Percentiles rank a stretch among this genome's conserved stretches.
Conservation (phyloP, 306 rosid species). For the Prunus mira region DNA sequence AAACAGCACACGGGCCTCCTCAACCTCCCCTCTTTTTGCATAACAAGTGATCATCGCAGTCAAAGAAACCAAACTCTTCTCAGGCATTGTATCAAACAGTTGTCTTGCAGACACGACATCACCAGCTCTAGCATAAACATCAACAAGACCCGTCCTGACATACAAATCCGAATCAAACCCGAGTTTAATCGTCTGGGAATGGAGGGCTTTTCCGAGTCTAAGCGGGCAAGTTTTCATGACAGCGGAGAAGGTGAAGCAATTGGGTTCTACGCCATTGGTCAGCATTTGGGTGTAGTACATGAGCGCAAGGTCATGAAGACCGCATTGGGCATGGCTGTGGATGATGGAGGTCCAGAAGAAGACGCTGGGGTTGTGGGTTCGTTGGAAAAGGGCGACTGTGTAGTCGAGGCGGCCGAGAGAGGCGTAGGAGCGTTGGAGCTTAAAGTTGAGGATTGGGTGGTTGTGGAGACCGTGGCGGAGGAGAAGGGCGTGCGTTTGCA, state of each 20-base stretch:
- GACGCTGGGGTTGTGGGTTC: constrained; percentile 46
- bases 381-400: constrained; percentile 59
- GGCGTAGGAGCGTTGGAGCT: constrained; percentile 84
- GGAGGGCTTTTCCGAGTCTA: constrained; percentile 37
- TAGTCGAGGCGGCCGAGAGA: constrained; percentile 60
- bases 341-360: constrained; percentile 65
- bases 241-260: constrained; percentile 68
- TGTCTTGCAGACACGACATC: constrained; percentile 50
- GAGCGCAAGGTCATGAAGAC: constrained; percentile 47
- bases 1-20: constrained; percentile 53
- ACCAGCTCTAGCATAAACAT: constrained; percentile 60
- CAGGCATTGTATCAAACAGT: constrained; percentile 67
- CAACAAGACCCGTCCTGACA: constrained; percentile 61
- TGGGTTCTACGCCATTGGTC: constrained; percentile 46
- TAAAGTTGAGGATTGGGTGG: constrained; percentile 70
- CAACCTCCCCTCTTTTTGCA: constrained; percentile 50
- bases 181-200: constrained; percentile 52
- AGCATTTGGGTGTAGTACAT: constrained; percentile 56
- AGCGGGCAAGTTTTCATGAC: constrained; percentile 44
- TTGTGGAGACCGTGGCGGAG: constrained; percentile 54
- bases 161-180: constrained; percentile 42
- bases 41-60: constrained; percentile 71
- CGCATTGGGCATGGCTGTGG: constrained; percentile 48
- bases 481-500: constrained; percentile 62
- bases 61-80: constrained; percentile 54